Evolutionary conservation across 495 filamentous ascomycete species (phyloP).

Genomic region (Penicillium simplicissimum): DNA sequence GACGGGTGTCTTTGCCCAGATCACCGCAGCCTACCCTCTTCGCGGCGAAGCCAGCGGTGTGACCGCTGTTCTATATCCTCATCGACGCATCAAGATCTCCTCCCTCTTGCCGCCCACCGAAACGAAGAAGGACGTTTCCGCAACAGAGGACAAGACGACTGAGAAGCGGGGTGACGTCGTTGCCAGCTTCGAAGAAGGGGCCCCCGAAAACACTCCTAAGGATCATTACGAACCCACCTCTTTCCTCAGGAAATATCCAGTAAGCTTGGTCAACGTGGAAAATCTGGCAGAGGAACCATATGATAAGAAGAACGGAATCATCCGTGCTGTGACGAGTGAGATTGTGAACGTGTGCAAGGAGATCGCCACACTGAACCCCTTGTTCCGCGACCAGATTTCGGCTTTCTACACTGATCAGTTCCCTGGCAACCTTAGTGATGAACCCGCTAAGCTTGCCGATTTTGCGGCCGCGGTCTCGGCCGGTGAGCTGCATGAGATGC

Average conservation of each 20-base stretch:
- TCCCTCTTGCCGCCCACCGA: conserved; percentile 69
- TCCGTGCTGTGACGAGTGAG: conserved; percentile 90
- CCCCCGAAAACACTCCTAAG: conserved; percentile 44
- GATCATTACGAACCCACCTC: conserved; percentile 81
- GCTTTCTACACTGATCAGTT: conserved; percentile 95
- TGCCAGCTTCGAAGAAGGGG: conserved; percentile 89
- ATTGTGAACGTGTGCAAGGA: conserved; percentile 99
- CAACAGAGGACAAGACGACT: conserved; percentile 55
- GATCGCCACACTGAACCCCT: conserved; percentile 84
- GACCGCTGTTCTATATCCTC: conserved; percentile 92
- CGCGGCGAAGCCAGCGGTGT: conserved; percentile 75
- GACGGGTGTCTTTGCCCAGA: conserved; percentile 94
- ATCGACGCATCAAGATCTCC: conserved; percentile 89
- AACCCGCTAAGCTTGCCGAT: conserved; percentile 92
- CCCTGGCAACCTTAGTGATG: conserved; percentile 89
- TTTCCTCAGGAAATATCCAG: conserved; percentile 85
- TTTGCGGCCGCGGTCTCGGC: conserved; percentile 94
- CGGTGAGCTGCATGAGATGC: conserved; percentile 86
- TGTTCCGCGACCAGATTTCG: conserved; percentile 98
- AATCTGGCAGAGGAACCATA: conserved; percentile 85
- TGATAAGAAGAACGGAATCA: conserved; percentile 82
- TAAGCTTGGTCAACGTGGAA: conserved; percentile 92
- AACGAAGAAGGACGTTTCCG: conserved; percentile 36
- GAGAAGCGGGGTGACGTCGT: conserved; percentile 91
- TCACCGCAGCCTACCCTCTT: conserved; percentile 91